Evolutionary conservation across 805 yeast genomes (phyloP).

Genomic region (Starmerella apicola): DNA sequence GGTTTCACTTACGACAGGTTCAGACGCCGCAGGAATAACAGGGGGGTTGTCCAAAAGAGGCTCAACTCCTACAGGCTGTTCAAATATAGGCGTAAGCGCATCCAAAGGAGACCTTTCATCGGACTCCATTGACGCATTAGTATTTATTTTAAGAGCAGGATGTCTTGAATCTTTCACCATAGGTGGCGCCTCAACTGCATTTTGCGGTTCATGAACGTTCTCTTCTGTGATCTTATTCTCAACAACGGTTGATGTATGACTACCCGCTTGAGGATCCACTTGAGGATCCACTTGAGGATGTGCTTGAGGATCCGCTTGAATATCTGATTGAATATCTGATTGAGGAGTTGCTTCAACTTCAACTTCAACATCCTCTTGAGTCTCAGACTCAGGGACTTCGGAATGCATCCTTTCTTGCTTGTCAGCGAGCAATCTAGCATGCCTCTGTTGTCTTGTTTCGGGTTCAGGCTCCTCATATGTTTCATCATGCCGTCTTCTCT

Average conservation of each 20-base stretch:
- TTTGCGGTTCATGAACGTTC: not conserved
- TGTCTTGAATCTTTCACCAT: not conserved
- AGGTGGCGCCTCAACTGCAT: not conserved
- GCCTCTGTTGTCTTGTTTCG: conserved; percentile 19
- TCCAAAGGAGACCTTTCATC: not conserved
- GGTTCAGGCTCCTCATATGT: conserved; percentile 17
- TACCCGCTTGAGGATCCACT: not conserved
- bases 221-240: not conserved
- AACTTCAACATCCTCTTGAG: not conserved
- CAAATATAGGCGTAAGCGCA: not conserved
- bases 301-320: not conserved
- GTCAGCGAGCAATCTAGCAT: conserved; percentile 17
- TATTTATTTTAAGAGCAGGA: not conserved
- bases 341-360: conserved; percentile 1
- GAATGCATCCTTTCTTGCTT: conserved; percentile 9
- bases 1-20: not conserved
- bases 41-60: too few relatives aligned
- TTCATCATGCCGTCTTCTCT: conserved; percentile 10
- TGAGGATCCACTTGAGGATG: not conserved
- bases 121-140: not conserved
- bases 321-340: not conserved
- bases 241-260: not conserved
- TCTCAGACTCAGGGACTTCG: not conserved
- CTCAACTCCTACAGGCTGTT: not conserved
- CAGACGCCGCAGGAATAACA: not conserved